Base-by-base conservation (phyloP, 208 protist genomes). In the Leptomonas pyrrhocoris region DNA sequence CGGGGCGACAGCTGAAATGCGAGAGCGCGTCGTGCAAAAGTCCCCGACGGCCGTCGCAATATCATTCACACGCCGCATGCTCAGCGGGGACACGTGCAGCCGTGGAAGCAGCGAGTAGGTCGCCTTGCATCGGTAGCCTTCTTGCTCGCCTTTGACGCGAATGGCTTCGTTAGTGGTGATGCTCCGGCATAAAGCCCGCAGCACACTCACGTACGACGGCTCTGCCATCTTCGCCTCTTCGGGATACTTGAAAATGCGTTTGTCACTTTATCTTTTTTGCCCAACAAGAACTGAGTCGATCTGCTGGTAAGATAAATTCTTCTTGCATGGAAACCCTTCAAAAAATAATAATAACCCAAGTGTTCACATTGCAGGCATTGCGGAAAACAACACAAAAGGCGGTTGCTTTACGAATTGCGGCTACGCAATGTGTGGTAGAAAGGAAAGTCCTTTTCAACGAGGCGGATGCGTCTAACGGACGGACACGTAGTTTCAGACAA, bases 81-180 rank as follows among this genome's bases (percentile, higher is more conserved):
- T 66, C 8, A 81, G 73, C n/a, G 58, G 59, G 2, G 81, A 79
- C 7, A 59, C 59, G 12, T 45, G 25, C n/a, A 87, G 61, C 15
- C 25, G 8, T 8, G 84, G 79, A 16, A 65, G 59, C 45, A 85
- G 51, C 6, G 73, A 83, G 53, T 85, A 86, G 12, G 84, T 90
- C 2, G 69, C 77, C 53, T 86, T 84, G 66, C 79, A 83, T 1
- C 81, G 71, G 61, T 80, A 85, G 11, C 56, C 61, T 3, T 54
- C 49, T 15, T 59, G 49, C 6, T 61, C 60, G 12, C 80, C 84
- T 15, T 53, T 30, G 11, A 87, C 81, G 0, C 69, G 77, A 19
- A 81, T 25, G 3, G 58, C 48, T 8, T 58, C 19, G 30, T 58
- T 40, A 2, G 8, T 51, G 27, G 74, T 65, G 15, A 73, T 8